Base-by-base conservation (phyloP, 768 basidiomycete genomes). In the Jaapia argillacea region DNA sequence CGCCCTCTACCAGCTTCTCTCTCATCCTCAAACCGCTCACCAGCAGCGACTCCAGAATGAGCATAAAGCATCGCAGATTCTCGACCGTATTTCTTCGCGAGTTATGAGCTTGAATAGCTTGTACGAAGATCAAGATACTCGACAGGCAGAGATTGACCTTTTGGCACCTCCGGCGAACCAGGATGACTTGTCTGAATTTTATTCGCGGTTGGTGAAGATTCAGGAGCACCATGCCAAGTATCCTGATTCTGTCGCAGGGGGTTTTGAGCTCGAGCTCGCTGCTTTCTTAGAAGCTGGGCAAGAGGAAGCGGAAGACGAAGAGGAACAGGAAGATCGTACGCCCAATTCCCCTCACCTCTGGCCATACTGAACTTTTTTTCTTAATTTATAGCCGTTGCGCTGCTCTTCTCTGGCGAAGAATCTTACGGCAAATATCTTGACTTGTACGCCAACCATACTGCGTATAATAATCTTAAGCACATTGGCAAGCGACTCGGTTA, bases 211-310 rank as follows among this genome's bases (percentile, higher is more conserved):
- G 72, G 82, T 79, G 58, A 91, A 87, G 76, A 81, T 98, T 64
- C 89, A 93, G 68, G 91, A 93, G 60, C 90, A 94, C 75, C 82
- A 98, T 73, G 76, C 74, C 66, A 89, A 89, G 71, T 92, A 97
- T 74, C 92, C 92, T 68, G 86, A 93, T 68, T 70, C 85, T 65
- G 74, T 76, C 56, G 71, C 81, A 71, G 82, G 77, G 57, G 72
- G 82, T 47, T 83, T 94, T 63, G 81, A 89, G 62, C 70, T 79
- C 49, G 91, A 94, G 65, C 73, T 96, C 51, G 79, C 81, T 38
- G 72, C 77, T 56, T 75, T 89, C 53, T 69, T 90, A 49, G 86
- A 91, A 51, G 85, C 74, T 36, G 74, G 77, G 50, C 78, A 81
- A 49, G 78, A 85, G 42, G 72, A 67, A 24, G 69, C 68, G 41